Evolutionary conservation across 225 moss, liverwort and hornwort species (phyloP).

Genomic region (Climacium dendroides): DNA sequence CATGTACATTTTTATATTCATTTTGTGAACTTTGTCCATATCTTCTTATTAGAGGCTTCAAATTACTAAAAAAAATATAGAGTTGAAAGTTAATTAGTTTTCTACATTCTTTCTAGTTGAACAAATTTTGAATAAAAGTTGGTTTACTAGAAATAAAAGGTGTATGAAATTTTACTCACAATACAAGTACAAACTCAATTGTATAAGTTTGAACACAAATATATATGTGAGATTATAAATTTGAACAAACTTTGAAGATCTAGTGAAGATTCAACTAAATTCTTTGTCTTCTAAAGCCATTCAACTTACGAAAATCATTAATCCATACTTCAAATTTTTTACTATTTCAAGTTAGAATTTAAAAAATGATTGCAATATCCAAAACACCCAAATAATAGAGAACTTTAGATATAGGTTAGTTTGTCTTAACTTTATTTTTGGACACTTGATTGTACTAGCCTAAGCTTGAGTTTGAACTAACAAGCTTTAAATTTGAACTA

Average conservation of each 20-base stretch:
- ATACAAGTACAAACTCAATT: too few relatives aligned
- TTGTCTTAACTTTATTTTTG: background rate
- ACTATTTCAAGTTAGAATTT: background rate
- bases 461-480: background rate
- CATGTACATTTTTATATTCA: background rate
- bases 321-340: background rate
- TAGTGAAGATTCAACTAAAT: too few relatives aligned
- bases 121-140: background rate
- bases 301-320: background rate
- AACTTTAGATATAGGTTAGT: background rate
- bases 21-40: background rate
- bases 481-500: background rate
- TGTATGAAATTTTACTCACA: fast-evolving
- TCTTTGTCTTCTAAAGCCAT: background rate
- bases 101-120: fast-evolving
- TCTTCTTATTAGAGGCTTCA: too few relatives aligned
- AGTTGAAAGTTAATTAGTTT: background rate
- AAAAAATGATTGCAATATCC: background rate
- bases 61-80: background rate
- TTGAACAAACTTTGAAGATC: background rate
- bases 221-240: too few relatives aligned
- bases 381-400: background rate
- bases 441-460: fast-evolving
- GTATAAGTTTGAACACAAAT: background rate
- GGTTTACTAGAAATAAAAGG: background rate